Evolutionary conservation across 2,329 filamentous ascomycete genomes (phyloP), one percentile per base, ranked within the genome.

Genomic region (Ambrosiella xylebori): DNA sequence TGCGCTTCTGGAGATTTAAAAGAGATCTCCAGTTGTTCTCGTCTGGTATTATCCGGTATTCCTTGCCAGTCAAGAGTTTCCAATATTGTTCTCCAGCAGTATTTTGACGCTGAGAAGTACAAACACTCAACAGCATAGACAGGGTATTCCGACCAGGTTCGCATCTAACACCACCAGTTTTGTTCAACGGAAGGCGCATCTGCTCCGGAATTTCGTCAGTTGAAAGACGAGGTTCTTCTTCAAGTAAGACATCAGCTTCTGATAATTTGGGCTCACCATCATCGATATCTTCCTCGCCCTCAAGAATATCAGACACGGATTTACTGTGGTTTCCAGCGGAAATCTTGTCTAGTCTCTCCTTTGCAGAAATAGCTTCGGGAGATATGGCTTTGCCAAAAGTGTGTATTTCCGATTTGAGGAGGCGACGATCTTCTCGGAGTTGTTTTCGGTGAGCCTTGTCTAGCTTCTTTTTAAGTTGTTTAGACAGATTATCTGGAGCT

Each of bases 1-100:
- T 80, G 39, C 77, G 68, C 56, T 81, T 79, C 40, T 93, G 76
- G 47, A 86, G 69, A 57, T 80, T 77, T 13, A 96, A 74, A 64
- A 88, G 82, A 62, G 75, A 73, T 62, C 81, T 74, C 70, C 83
- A 85, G 66, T 88, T 89, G 62, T 82, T 76, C 7, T 73, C 65
- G 66, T 96, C 90, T 0, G 91, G 89, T 1, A 72, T 66, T 60
- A 96, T 70, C n/a, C 71, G 70, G 66, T 81, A 76, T 7, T 41
- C 13, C 11, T 74, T 69, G 1, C 73, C 67, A 6, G 84, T 86
- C 59, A 96, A 72, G 5, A 84, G 66, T 15, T 84, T 73, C 90
- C 90, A 97, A 69, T 96, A 97, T 38, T 76, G 76, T 56, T 77
- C 70, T n/a, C 81, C 85, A n/a, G 78, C 70, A 12, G 77, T 75